Conservation (phyloP, 257 asterid species). For the Leptodermis oblonga region DNA sequence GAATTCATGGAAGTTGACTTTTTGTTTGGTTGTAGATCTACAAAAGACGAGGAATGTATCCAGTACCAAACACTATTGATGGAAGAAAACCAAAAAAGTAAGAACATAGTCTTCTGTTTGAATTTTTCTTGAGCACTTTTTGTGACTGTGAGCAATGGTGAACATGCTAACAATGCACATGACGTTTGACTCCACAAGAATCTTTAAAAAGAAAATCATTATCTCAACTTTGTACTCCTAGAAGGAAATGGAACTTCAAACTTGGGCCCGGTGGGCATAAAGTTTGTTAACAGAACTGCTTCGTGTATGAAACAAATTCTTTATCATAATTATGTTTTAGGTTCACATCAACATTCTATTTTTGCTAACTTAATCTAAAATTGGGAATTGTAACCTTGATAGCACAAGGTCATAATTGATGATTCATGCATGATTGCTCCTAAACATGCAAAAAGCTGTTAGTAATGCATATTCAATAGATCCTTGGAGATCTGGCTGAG, state of each 20-base stretch:
- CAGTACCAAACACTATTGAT: conserved; percentile 48
- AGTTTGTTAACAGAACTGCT: too few species aligned
- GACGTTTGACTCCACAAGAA: too few species aligned
- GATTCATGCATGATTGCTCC: not conserved
- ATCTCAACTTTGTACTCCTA: too few species aligned
- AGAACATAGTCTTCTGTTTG: conserved; percentile 19
- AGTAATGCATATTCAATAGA: not conserved
- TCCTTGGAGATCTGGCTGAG: not conserved
- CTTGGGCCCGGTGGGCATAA: too few species aligned
- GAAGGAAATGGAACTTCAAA: too few species aligned
- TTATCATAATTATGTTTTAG: too few species aligned
- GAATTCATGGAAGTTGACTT: conserved; percentile 15
- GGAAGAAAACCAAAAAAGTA: conserved; percentile 69
- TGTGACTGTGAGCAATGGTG: not conserved
- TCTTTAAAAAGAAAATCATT: too few species aligned
- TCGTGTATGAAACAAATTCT: too few species aligned
- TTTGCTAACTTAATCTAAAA: not conserved
- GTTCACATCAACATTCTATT: too few species aligned
- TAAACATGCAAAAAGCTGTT: not conserved
- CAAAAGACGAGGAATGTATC: conserved; percentile 45
- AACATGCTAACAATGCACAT: too few species aligned
- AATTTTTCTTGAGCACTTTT: not conserved
- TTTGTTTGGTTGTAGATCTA: conserved; percentile 46
- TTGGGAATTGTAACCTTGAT: not conserved
- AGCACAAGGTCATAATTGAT: not conserved